Evolutionary conservation across 2,329 filamentous ascomycete species (phyloP).

Genomic region (Xylogone sp.): DNA sequence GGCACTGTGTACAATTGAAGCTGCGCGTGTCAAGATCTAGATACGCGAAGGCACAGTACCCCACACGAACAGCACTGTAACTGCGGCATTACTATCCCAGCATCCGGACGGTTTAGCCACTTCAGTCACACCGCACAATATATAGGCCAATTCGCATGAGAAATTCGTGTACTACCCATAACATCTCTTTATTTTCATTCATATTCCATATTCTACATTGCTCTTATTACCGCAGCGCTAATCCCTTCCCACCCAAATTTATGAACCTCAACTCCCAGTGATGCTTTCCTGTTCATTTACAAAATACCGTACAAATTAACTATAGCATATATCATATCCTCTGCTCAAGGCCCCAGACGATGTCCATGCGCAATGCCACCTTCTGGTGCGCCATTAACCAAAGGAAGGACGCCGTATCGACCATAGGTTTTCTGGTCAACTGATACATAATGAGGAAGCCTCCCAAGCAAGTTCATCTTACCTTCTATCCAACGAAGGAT

Average conservation of each 20-base stretch:
- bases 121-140: too few relatives aligned
- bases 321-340: constrained; percentile 5
- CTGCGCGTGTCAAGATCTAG: not conserved
- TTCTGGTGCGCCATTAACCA: constrained; percentile 37
- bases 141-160: too few relatives aligned
- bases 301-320: constrained; percentile 14
- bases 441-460: constrained; percentile 87
- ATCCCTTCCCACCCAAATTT: not conserved
- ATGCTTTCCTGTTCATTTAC: constrained; percentile 10
- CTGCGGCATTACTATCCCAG: too few relatives aligned
- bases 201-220: constrained; percentile 10
- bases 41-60: not conserved
- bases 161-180: too few relatives aligned
- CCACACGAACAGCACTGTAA: too few relatives aligned
- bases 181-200: too few relatives aligned
- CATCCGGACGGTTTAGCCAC: too few relatives aligned
- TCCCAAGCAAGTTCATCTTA: constrained; percentile 78
- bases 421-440: constrained; percentile 96
- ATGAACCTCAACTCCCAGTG: constrained; percentile 14
- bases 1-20: not conserved
- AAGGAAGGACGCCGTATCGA: constrained; percentile 82
- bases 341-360: constrained; percentile 61
- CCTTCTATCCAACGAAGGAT: constrained; percentile 82
- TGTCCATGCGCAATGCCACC: constrained; percentile 53
- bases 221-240: constrained; percentile 11